phyloP scores from a whole-genome alignment of 2,329 filamentous ascomycete genomes.

The Dryadomyces quercus-mongolicae region DNA sequence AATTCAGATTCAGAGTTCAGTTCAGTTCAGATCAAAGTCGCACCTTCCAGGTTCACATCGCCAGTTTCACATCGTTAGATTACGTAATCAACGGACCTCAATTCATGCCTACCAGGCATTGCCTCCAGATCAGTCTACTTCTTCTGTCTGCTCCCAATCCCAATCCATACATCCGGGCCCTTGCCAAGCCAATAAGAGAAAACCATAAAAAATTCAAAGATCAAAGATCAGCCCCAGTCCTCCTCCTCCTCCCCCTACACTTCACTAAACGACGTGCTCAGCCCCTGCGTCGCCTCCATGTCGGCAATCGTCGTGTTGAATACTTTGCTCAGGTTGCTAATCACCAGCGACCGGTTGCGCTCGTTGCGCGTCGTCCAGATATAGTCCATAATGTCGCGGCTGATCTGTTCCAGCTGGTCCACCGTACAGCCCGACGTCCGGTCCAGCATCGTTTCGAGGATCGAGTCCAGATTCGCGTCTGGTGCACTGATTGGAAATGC shows the following conservation, averaged over 20 bases:
- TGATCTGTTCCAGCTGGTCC: conserved; percentile 91
- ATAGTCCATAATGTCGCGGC: conserved; percentile 78
- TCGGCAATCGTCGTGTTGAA: conserved; percentile 68
- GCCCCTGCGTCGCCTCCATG: conserved; percentile 43
- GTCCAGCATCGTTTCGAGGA: conserved; percentile 52
- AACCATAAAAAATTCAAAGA: not conserved
- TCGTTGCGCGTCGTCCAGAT: conserved; percentile 71
- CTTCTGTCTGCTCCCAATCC: not conserved
- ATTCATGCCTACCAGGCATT: no score
- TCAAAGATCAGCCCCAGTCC: not conserved
- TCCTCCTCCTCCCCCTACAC: conserved; percentile 6
- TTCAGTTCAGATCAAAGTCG: no score
- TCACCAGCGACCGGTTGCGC: conserved; percentile 71
- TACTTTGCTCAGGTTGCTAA: conserved; percentile 40
- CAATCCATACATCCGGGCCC: not conserved
- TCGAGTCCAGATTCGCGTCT: conserved; percentile 36
- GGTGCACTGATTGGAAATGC: conserved; percentile 32
- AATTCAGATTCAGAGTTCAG: no score
- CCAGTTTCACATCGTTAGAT: no score
- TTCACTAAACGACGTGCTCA: conserved; percentile 31
- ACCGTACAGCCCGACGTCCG: conserved; percentile 69
- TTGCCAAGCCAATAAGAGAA: not conserved
- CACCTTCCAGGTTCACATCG: no score
- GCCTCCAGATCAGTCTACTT: not conserved
- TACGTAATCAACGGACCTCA: no score